phyloP scores from a whole-genome alignment of 345 rosid genomes.

The Syzygium aromaticum region DNA sequence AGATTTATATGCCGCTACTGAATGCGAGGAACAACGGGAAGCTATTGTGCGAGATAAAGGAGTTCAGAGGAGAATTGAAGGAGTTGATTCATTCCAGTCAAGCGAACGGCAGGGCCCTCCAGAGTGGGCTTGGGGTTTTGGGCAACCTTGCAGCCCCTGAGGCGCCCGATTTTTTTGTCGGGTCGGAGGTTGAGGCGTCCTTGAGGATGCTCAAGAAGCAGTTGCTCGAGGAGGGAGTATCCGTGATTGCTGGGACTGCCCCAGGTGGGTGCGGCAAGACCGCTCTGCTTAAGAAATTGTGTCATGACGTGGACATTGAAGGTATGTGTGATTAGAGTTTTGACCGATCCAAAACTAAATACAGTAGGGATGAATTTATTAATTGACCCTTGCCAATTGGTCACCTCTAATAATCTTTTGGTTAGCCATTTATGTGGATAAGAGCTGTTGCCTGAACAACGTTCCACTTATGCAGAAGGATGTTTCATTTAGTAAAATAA shows the following conservation, averaged over 20 bases:
- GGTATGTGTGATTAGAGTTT: background rate
- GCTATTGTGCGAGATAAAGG: background rate
- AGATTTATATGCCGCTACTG: background rate
- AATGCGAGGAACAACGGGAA: background rate
- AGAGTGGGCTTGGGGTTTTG: background rate
- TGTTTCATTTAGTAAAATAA: too few relatives aligned
- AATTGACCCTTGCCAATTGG: background rate
- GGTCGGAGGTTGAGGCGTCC: background rate
- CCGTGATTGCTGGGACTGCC: background rate
- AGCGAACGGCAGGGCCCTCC: too few relatives aligned
- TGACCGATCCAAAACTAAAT: background rate
- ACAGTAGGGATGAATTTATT: background rate
- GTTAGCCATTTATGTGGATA: background rate
- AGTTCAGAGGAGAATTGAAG: background rate
- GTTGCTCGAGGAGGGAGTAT: background rate
- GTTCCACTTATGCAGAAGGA: too few relatives aligned
- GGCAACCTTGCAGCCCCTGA: background rate
- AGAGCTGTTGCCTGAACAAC: too few relatives aligned
- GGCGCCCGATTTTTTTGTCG: background rate
- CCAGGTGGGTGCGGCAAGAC: slow-evolving; percentile 5
- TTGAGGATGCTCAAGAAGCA: background rate
- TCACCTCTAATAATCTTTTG: background rate
- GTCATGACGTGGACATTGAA: slow-evolving; percentile 3
- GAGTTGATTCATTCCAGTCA: background rate
- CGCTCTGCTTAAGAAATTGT: background rate